Percentiles rank a stretch among this genome's conserved stretches.
phyloP scores from a whole-genome alignment of 768 basidiomycete genomes.

The Leccinellum albellum region DNA sequence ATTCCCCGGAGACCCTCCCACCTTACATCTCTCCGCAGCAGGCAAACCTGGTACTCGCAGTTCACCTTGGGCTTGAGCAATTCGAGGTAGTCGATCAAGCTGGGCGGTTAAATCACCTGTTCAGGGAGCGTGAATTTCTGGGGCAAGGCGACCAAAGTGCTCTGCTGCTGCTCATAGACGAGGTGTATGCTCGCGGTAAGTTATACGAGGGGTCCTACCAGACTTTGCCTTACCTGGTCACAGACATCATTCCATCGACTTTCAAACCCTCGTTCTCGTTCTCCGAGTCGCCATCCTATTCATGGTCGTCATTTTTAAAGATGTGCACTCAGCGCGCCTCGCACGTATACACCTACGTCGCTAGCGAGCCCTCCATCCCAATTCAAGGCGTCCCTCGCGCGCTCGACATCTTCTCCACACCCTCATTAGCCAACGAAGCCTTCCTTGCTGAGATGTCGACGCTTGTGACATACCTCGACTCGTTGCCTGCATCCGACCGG shows the following conservation, averaged over 20 bases:
- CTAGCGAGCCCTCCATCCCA: conserved; percentile 34
- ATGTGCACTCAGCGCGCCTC: conserved; percentile 57
- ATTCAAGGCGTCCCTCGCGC: conserved; percentile 30
- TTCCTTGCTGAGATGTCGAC: conserved; percentile 44
- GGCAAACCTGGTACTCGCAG: conserved; percentile 58
- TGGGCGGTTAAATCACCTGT: conserved; percentile 16
- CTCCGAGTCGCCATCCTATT: conserved; percentile 27
- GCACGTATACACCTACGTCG: conserved; percentile 54
- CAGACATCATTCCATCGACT: conserved; percentile 57
- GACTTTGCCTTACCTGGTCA: conserved; percentile 1
- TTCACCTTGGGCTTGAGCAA: conserved; percentile 67
- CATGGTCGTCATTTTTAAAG: conserved; percentile 49
- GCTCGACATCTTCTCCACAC: conserved; percentile 40
- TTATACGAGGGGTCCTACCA: background rate
- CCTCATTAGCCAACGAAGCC: conserved; percentile 36
- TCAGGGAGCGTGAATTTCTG: conserved; percentile 48
- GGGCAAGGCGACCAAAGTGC: conserved; percentile 50
- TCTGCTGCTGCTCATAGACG: conserved; percentile 54
- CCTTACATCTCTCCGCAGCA: conserved; percentile 46
- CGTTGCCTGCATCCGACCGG: conserved; percentile 30
- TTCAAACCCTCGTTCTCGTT: conserved; percentile 48
- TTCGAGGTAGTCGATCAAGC: conserved; percentile 49
- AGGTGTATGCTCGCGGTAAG: conserved; percentile 53
- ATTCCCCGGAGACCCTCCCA: conserved; percentile 40
- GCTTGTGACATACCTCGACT: conserved; percentile 49